Evolutionary conservation across 2,329 filamentous ascomycete species (phyloP).

Genomic region (Blastomyces percursus): DNA sequence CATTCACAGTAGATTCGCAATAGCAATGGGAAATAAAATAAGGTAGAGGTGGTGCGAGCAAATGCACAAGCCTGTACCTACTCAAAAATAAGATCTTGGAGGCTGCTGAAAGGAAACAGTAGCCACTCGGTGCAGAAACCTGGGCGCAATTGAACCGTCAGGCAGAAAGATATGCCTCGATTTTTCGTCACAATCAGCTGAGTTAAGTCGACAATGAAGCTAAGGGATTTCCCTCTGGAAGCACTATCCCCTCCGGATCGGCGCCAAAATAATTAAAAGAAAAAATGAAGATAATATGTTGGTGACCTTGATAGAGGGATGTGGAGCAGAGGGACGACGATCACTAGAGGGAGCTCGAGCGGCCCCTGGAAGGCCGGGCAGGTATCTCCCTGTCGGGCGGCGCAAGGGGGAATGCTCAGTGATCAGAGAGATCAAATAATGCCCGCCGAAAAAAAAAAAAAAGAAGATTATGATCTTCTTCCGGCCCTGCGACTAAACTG

Average conservation of each 20-base stretch:
- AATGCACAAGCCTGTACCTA: background rate
- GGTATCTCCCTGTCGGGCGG: conserved; percentile 5
- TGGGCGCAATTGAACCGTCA: background rate
- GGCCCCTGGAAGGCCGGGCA: conserved; percentile 3
- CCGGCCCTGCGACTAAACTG: background rate
- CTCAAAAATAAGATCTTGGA: background rate
- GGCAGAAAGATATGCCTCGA: background rate
- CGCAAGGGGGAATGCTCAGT: conserved; percentile 3
- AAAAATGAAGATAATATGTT: background rate
- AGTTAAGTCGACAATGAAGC: background rate
- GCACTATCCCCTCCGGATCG: conserved; percentile 1
- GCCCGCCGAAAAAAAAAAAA: background rate
- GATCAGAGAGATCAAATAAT: conserved; percentile 3
- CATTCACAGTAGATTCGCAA: background rate
- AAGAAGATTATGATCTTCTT: background rate
- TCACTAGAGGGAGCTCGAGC: conserved; percentile 8
- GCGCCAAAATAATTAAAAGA: background rate
- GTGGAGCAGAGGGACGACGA: conserved; percentile 7
- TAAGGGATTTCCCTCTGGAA: background rate
- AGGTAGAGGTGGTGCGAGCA: background rate
- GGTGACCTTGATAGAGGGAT: conserved; percentile 19
- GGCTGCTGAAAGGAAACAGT: background rate
- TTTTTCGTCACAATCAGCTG: background rate
- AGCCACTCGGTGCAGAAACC: background rate
- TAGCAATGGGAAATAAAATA: background rate